Evolutionary conservation across 169 alveolate genomes (phyloP).

Genomic region (Cryptosporidium xiaoi): DNA sequence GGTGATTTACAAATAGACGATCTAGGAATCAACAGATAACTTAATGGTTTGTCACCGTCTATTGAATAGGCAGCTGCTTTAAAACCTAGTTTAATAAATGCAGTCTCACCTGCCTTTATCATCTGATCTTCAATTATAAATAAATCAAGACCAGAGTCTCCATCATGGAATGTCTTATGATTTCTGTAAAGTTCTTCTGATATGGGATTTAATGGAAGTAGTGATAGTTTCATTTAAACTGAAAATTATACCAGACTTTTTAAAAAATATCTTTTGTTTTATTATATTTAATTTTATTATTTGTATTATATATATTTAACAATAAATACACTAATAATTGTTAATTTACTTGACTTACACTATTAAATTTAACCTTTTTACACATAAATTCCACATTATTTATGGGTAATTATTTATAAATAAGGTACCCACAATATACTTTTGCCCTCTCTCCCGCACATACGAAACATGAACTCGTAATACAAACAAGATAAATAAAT

Average conservation of each 20-base stretch:
- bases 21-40: constrained; percentile 88
- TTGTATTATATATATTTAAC: no score
- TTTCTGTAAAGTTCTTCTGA: constrained; percentile 79
- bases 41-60: constrained; percentile 24
- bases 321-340: no score
- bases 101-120: constrained; percentile 86
- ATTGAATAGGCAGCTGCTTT: constrained; percentile 88
- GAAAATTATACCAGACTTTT: not conserved
- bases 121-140: constrained; percentile 86
- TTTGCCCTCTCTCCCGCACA: no score
- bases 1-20: constrained; percentile 91
- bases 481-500: no score
- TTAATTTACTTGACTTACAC: no score
- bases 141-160: constrained; percentile 91
- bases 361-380: no score
- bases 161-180: constrained; percentile 87
- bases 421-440: no score
- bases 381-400: no score
- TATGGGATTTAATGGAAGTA: constrained; percentile 73
- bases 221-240: constrained; percentile 8
- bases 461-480: no score
- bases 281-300: no score
- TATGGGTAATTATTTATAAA: no score
- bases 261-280: not conserved
- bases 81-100: constrained; percentile 85